Percentiles rank a stretch among this genome's conserved stretches.
Conservation (phyloP, 2,329 filamentous ascomycete species). For the Neopestalotiopsis clavispora region DNA sequence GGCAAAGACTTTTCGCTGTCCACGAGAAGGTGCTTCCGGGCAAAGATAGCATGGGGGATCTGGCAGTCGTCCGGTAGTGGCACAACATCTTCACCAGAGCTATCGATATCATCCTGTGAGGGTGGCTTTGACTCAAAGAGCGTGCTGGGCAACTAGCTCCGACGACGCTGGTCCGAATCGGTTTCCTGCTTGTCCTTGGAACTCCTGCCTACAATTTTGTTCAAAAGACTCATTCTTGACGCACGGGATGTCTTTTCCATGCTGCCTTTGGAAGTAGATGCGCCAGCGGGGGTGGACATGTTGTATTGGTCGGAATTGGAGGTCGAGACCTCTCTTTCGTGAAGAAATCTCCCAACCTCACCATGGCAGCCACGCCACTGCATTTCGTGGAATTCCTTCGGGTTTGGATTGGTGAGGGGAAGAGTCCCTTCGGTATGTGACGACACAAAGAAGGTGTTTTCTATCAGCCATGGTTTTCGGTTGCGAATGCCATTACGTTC, state of each 20-base stretch:
- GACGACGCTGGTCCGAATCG: slow-evolving; percentile 28
- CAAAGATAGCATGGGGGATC: slow-evolving; percentile 50
- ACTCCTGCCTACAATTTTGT: slow-evolving; percentile 26
- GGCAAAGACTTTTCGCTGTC: slow-evolving; percentile 38
- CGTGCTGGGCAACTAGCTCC: slow-evolving; percentile 33
- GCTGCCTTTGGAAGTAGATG: slow-evolving; percentile 26
- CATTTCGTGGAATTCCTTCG: slow-evolving; percentile 46
- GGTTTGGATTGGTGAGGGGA: slow-evolving; percentile 40
- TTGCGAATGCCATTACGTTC: slow-evolving; percentile 42
- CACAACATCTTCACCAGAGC: slow-evolving; percentile 22
- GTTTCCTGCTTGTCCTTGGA: slow-evolving; percentile 24
- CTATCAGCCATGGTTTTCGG: slow-evolving; percentile 47
- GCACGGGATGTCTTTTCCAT: slow-evolving; percentile 25
- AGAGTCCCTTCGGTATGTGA: slow-evolving; percentile 43
- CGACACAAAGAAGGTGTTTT: slow-evolving; percentile 48
- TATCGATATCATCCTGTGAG: slow-evolving; percentile 25
- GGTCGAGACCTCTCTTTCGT: slow-evolving; percentile 37
- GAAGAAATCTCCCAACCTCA: slow-evolving; percentile 37
- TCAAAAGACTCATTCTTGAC: slow-evolving; percentile 28
- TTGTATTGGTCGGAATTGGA: slow-evolving; percentile 24
- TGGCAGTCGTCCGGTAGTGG: slow-evolving; percentile 40
- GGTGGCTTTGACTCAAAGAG: slow-evolving; percentile 26
- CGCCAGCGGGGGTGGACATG: slow-evolving; percentile 23
- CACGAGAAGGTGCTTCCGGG: slow-evolving; percentile 46
- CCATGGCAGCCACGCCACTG: slow-evolving; percentile 41